Conservation (phyloP, 2,329 filamentous ascomycete genomes). For the Cladobotryum protrusum region DNA sequence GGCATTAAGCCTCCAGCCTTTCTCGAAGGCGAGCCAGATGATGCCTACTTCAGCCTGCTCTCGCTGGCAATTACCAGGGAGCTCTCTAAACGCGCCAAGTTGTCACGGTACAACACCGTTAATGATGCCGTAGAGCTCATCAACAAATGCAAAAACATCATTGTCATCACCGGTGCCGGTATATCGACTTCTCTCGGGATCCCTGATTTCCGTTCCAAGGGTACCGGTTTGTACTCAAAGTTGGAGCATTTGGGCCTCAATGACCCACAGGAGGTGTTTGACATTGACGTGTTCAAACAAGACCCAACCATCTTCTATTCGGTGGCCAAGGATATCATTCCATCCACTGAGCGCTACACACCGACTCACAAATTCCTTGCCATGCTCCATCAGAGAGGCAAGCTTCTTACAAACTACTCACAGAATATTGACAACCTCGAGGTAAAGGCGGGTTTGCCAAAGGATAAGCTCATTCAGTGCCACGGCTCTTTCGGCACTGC, state of each 20-base stretch:
- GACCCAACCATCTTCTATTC: slow-evolving; percentile 89
- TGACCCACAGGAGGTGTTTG: slow-evolving; percentile 93
- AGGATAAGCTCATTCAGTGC: slow-evolving; percentile 85
- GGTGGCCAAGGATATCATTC: slow-evolving; percentile 84
- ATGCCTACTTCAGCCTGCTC: slow-evolving; percentile 68
- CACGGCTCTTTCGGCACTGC: slow-evolving; percentile 95
- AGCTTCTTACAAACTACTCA: slow-evolving; percentile 93
- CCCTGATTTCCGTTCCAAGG: slow-evolving; percentile 92
- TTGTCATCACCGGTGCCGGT: slow-evolving; percentile 90
- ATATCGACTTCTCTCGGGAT: slow-evolving; percentile 97
- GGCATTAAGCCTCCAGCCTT: slow-evolving; percentile 67
- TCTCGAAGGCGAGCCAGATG: slow-evolving; percentile 61
- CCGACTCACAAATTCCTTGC: slow-evolving; percentile 93
- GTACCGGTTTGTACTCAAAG: slow-evolving; percentile 84
- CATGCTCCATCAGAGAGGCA: slow-evolving; percentile 78
- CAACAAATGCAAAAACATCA: slow-evolving; percentile 69
- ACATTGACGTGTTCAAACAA: slow-evolving; percentile 78
- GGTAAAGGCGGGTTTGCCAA: slow-evolving; percentile 71
- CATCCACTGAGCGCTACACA: slow-evolving; percentile 71
- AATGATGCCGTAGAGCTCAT: slow-evolving; percentile 81
- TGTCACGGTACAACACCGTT: slow-evolving; percentile 73
- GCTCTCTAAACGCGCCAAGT: slow-evolving; percentile 72
- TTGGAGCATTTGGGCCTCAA: slow-evolving; percentile 68
- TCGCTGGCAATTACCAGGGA: slow-evolving; percentile 74
- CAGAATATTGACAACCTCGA: slow-evolving; percentile 99